phyloP scores from a whole-genome alignment of 2,329 filamentous ascomycete species.

The Pseudogymnoascus sp. region DNA sequence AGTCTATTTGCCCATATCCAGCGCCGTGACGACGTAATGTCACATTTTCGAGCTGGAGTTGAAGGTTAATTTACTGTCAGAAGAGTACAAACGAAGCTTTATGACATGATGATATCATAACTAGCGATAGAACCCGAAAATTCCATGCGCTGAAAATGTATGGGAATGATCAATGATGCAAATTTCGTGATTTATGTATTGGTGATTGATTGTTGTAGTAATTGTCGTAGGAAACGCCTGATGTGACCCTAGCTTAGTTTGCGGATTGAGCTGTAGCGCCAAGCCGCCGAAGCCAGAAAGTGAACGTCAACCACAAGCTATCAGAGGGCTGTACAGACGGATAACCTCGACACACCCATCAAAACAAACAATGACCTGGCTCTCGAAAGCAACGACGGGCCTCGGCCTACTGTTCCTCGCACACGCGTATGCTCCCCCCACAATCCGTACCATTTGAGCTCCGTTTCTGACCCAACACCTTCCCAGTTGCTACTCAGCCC shows the following conservation, averaged over 20 bases:
- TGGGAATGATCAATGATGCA: conserved; percentile 13
- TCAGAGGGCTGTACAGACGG: background rate
- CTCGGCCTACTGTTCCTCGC: conserved; percentile 71
- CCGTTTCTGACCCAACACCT: background rate
- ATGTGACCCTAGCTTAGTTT: conserved; percentile 1
- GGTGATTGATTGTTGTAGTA: background rate
- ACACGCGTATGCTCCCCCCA: conserved; percentile 63
- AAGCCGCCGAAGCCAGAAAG: conserved; percentile 1
- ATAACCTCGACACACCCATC: background rate
- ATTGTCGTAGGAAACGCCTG: background rate
- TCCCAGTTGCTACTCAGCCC: conserved; percentile 83
- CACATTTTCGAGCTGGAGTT: conserved; percentile 18
- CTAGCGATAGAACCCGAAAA: conserved; percentile 12
- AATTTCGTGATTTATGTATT: background rate
- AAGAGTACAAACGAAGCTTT: conserved; percentile 19
- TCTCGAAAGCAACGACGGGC: conserved; percentile 61
- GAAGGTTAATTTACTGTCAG: conserved; percentile 14
- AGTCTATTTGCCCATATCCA: conserved; percentile 16
- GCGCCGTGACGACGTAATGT: conserved; percentile 21
- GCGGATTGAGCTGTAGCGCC: background rate
- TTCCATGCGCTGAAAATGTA: conserved; percentile 4
- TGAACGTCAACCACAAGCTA: conserved; percentile 9
- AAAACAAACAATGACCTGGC: conserved; percentile 52
- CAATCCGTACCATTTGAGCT: conserved; percentile 10
- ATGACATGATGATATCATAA: conserved; percentile 26